Evolutionary conservation across 192 early-diverging fungal genomes (phyloP).

Genomic region (Coemansia sp.): DNA sequence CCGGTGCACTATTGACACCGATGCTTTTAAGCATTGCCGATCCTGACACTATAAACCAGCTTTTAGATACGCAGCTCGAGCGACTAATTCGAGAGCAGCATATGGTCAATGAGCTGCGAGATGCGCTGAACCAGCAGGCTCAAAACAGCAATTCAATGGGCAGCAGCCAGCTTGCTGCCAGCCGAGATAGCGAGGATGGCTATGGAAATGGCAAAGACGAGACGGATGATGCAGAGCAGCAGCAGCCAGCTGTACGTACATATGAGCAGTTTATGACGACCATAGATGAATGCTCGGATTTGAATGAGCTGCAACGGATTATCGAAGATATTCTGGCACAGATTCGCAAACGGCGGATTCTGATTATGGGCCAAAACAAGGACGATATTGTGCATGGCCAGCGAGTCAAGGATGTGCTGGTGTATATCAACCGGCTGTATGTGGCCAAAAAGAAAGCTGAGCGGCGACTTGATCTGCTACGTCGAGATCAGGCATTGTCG

Average conservation of each 20-base stretch:
- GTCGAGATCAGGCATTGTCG: slow-evolving; percentile 26
- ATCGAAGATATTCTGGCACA: slow-evolving; percentile 69
- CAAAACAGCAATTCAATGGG: neutral
- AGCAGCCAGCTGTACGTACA: slow-evolving; percentile 25
- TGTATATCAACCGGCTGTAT: slow-evolving; percentile 73
- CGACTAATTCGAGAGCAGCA: slow-evolving; percentile 55
- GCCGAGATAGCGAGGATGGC: too few species aligned
- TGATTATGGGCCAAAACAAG: slow-evolving; percentile 59
- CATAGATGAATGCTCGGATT: slow-evolving; percentile 66
- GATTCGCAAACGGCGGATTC: slow-evolving; percentile 63
- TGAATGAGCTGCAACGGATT: slow-evolving; percentile 62
- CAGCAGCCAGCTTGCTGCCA: too few species aligned
- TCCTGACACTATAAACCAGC: slow-evolving; percentile 86
- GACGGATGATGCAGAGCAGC: neutral
- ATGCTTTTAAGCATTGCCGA: slow-evolving; percentile 68
- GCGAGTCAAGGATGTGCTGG: slow-evolving; percentile 66
- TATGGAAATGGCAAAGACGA: neutral
- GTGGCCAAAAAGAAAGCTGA: slow-evolving; percentile 73
- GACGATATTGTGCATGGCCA: slow-evolving; percentile 80
- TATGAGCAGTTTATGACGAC: slow-evolving; percentile 75
- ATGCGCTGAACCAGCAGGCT: slow-evolving; percentile 66
- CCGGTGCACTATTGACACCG: slow-evolving; percentile 67
- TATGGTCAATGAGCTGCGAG: slow-evolving; percentile 70
- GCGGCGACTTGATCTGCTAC: slow-evolving; percentile 61
- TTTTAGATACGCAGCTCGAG: slow-evolving; percentile 61